Base-by-base conservation (phyloP, 495 filamentous ascomycete species). In the Parathielavia appendiculata region DNA sequence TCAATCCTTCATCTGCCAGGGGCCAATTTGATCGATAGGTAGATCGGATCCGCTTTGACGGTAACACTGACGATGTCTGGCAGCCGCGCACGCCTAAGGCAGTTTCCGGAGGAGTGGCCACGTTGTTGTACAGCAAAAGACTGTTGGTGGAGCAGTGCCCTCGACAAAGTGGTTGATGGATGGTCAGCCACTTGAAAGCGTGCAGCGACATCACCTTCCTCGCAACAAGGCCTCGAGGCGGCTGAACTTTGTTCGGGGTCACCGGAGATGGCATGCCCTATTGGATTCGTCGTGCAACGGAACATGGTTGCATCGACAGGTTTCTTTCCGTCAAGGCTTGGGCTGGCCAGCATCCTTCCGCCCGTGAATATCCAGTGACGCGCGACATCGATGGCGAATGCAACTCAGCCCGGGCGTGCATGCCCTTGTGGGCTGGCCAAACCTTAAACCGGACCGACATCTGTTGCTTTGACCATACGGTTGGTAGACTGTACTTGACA, bases 401-500 rank as follows among this genome's bases (percentile, higher is more conserved):
- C 41, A 46, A 10, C 26, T 9, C n/a, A 19, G 6, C 26, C 26
- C 26, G 3, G 26, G 26, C 3, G 20, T 34, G n/a, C 16, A 54
- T 44, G 26, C 26, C 4, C 5, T n/a, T 38, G 20, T 10, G 23
- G 32, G 32, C 5, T 38, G 26, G 26, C 17, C 41, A 46, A 23
- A 17, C 39, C 39, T 54, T 34, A 2, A 44, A 44, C 14, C 23
- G 10, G 8, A 16, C 26, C 7, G 39, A n/a, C 35, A 0, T n/a
- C 22, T 53, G 36, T 23, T 22, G 20, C 13, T 19, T 38, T 35
- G 32, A 36, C 17, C 5, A 12, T 9, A 34, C 30, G 6, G 45
- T 41, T 61, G 58, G 61, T 59, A 61, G 61, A 58, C 61, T 56
- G 58, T 63, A 59, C 38, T 47, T 46, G 19, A 11, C 19, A 13